Percentiles rank a stretch among this genome's conserved stretches.
These are phyloP conservation scores for Mycena leptocephala DNA, from an alignment of 768 basidiomycete genomes.

Conservation along the genomic window DNA sequence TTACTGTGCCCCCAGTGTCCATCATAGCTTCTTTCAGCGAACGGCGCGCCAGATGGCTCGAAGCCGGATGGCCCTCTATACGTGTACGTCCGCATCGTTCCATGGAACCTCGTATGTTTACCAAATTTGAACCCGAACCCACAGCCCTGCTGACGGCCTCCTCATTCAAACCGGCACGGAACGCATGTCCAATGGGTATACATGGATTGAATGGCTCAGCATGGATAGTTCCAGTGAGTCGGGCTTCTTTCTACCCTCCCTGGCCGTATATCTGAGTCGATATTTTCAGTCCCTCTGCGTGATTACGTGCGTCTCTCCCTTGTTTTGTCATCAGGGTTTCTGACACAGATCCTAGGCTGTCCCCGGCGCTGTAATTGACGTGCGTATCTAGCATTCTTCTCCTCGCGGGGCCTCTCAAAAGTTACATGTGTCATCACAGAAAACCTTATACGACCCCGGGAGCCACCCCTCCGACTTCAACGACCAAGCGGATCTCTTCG, in stretches of 20 bases:
- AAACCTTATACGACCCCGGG: neutral
- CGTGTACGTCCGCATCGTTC: neutral
- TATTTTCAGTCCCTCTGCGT: neutral
- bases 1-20: neutral
- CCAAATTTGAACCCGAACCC: neutral
- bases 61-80: neutral
- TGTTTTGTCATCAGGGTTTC: neutral
- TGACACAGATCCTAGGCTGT: neutral
- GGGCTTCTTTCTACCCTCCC: neutral
- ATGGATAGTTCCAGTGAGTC: neutral
- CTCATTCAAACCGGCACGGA: neutral
- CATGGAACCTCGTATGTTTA: neutral
- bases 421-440: neutral
- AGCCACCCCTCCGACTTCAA: neutral
- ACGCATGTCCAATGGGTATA: neutral
- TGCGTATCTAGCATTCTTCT: neutral
- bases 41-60: neutral
- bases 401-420: neutral
- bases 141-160: neutral
- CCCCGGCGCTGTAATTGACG: neutral
- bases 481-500: neutral
- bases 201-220: neutral
- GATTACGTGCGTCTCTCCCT: neutral
- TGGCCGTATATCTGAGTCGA: neutral
- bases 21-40: neutral